Percentiles rank a stretch among this genome's conserved stretches.
These are phyloP conservation scores for Tetrapyrgos nigripes DNA, from an alignment of 1,284 basidiomycete genomes.

Conservation along the genomic window DNA sequence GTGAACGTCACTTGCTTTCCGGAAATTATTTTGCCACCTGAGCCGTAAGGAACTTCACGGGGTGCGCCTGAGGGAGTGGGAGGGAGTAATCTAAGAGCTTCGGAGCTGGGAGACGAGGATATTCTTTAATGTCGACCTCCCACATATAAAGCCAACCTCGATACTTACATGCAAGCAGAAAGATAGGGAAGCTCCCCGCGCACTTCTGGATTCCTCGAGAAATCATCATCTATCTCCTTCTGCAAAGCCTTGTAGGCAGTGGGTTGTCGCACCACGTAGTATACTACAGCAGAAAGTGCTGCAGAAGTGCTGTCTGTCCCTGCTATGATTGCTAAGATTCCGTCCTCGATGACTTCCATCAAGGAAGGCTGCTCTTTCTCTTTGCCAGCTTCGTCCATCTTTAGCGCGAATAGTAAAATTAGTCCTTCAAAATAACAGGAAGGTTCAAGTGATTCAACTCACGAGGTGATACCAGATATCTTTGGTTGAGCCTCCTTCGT, in stretches of 20 bases:
- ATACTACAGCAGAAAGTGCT: slow-evolving; percentile 49
- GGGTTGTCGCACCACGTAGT: slow-evolving; percentile 51
- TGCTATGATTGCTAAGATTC: slow-evolving; percentile 57
- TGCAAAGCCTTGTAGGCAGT: slow-evolving; percentile 50
- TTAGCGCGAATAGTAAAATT: too few relatives aligned
- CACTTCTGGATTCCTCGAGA: slow-evolving; percentile 44
- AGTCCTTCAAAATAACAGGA: not conserved
- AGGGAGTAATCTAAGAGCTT: slow-evolving; percentile 43
- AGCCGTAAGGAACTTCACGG: too few relatives aligned
- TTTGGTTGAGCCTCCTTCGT: slow-evolving; percentile 41
- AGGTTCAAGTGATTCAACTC: slow-evolving; percentile 1
- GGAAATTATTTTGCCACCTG: too few relatives aligned
- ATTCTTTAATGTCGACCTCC: too few relatives aligned
- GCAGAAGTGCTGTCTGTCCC: slow-evolving; percentile 64
- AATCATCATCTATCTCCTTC: slow-evolving; percentile 55
- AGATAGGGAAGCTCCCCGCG: slow-evolving; percentile 41
- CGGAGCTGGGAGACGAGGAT: slow-evolving; percentile 40
- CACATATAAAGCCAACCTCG: too few relatives aligned
- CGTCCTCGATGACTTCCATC: slow-evolving; percentile 48
- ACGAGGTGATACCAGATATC: slow-evolving; percentile 55
- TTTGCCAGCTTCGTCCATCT: slow-evolving; percentile 53
- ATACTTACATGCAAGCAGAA: slow-evolving; percentile 44
- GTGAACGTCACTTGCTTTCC: too few relatives aligned
- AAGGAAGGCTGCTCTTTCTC: slow-evolving; percentile 44
- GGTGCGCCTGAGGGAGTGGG: too few relatives aligned